A percentile compares a stretch with the other conserved stretches of the same genome.
These are phyloP conservation scores for Alternaria brassicicola DNA, from an alignment of 2,329 filamentous ascomycete species.

Conservation along the genomic window DNA sequence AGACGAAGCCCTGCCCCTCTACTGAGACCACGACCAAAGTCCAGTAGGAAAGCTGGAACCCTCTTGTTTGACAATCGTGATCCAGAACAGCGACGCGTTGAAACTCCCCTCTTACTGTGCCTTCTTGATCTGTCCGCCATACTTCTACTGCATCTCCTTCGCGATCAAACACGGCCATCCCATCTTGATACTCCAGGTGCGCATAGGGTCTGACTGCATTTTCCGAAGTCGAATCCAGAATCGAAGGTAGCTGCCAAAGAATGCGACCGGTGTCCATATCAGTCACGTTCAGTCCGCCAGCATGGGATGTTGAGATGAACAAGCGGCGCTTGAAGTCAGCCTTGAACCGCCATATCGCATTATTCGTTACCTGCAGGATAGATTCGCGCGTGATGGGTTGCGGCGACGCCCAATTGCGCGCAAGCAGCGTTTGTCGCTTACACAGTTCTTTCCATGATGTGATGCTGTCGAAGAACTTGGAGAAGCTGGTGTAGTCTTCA, in stretches of 20 bases:
- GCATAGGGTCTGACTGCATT: constrained; percentile 8
- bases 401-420: constrained; percentile 1
- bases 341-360: constrained; percentile 13
- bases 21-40: constrained; percentile 8
- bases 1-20: constrained; percentile 12
- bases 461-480: constrained; percentile 6
- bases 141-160: constrained; percentile 7
- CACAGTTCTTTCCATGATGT: constrained; percentile 13
- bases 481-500: constrained; percentile 8
- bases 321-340: constrained; percentile 13
- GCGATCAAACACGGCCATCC: constrained; percentile 10
- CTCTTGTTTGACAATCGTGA: constrained; percentile 10
- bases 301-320: constrained; percentile 12
- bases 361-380: constrained; percentile 5
- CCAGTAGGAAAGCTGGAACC: constrained; percentile 15
- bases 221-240: constrained; percentile 1
- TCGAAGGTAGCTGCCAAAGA: constrained; percentile 4
- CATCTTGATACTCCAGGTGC: constrained; percentile 14
- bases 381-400: constrained; percentile 10
- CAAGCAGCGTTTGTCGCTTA: constrained; percentile 5
- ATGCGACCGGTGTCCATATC: constrained; percentile 10
- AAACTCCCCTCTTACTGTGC: constrained; percentile 5
- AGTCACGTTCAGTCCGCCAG: constrained; percentile 6
- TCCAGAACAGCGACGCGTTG: constrained; percentile 3
- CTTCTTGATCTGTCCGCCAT: constrained; percentile 8